Evolutionary conservation across 2,329 filamentous ascomycete species (phyloP).

Genomic region (Endoconidiophora polonica): DNA sequence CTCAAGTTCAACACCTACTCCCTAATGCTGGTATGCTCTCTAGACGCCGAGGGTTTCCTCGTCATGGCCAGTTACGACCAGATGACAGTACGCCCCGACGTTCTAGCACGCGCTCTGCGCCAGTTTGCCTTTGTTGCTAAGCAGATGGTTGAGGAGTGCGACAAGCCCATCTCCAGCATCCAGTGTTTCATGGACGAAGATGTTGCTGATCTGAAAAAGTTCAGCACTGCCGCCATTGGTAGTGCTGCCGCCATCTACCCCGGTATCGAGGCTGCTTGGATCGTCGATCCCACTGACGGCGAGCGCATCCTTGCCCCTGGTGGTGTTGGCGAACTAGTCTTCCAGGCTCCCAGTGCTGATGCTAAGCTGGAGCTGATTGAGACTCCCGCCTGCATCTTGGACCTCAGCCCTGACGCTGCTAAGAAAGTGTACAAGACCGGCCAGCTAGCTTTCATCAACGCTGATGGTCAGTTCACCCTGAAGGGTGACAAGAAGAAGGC

Average conservation of each 20-base stretch:
- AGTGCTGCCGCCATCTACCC: constrained; percentile 16
- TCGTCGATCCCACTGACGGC: constrained; percentile 23
- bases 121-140: constrained; percentile 35
- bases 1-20: constrained; percentile 43
- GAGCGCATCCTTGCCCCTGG: constrained; percentile 24
- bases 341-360: constrained; percentile 20
- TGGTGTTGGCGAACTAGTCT: constrained; percentile 27
- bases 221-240: constrained; percentile 17
- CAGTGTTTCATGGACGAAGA: constrained; percentile 22
- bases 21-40: constrained; percentile 47
- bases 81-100: constrained; percentile 32
- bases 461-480: constrained; percentile 19
- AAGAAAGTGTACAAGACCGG: constrained; percentile 24
- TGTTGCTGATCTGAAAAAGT: constrained; percentile 18
- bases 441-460: constrained; percentile 24
- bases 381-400: constrained; percentile 19
- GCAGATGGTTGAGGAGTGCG: constrained; percentile 27
- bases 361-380: constrained; percentile 17
- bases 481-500: constrained; percentile 15
- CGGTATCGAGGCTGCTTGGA: constrained; percentile 21
- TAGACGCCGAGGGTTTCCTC: constrained; percentile 37
- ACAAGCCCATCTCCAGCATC: constrained; percentile 21
- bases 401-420: constrained; percentile 8
- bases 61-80: constrained; percentile 51
- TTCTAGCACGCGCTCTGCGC: constrained; percentile 35